Conservation (phyloP, 106 monocot species). For the Alisma plantagoaquatica region DNA sequence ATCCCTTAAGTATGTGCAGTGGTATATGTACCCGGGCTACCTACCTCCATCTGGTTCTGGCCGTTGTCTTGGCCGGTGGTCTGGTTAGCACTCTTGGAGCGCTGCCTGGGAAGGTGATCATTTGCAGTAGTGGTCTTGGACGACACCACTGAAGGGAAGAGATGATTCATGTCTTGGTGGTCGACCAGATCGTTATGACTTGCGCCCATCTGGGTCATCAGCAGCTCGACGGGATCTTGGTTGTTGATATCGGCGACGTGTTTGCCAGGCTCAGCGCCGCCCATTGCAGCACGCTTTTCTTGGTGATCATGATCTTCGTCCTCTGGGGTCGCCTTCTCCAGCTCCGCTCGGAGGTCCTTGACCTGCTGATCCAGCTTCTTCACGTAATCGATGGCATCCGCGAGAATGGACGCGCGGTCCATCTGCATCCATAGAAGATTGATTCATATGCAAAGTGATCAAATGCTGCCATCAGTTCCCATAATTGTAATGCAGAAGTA, state of each 20-base stretch:
- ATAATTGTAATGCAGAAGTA: background rate
- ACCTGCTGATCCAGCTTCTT: slow-evolving; percentile 20
- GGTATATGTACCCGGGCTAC: background rate
- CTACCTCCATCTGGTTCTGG: slow-evolving; percentile 74
- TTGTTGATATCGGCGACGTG: slow-evolving; percentile 28
- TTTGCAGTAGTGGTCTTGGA: slow-evolving; percentile 22
- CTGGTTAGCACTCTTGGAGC: background rate
- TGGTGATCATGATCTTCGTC: no score
- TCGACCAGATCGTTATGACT: background rate
- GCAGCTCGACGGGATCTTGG: no score
- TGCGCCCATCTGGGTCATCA: no score
- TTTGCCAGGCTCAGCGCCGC: background rate
- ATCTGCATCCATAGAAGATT: slow-evolving; percentile 6
- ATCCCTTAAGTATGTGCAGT: background rate
- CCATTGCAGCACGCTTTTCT: slow-evolving; percentile 6
- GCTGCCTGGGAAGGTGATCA: background rate
- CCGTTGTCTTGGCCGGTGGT: slow-evolving; percentile 27
- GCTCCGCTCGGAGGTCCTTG: slow-evolving; percentile 53
- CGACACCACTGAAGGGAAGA: slow-evolving; percentile 1
- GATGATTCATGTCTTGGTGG: background rate
- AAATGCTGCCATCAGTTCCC: background rate
- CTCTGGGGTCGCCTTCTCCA: slow-evolving; percentile 40
- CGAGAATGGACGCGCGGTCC: slow-evolving; percentile 24
- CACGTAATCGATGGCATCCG: slow-evolving; percentile 22
- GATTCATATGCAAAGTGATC: no score